Base-by-base conservation (phyloP, 352 stramenopile species). In the Pythium pyrilobum region DNA sequence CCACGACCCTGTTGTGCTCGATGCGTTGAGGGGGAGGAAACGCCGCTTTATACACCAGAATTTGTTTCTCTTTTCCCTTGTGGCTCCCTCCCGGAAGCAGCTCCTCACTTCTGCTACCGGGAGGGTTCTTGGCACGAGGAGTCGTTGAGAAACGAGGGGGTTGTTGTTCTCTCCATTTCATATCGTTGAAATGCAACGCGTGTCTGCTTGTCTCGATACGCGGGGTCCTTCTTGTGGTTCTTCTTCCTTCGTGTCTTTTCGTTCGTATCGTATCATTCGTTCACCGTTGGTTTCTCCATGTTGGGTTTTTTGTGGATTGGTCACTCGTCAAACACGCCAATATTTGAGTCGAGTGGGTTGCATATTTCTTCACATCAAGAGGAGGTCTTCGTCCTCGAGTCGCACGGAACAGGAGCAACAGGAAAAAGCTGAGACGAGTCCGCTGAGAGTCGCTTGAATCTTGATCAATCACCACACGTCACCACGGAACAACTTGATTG, bases 191-290 rank as follows among this genome's bases (percentile, higher is more conserved):
- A 53, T 53, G 46, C 46, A 53, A 53, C 46, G 46, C 46, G 46
- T 53, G 46, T 53, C 46, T 53, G 31, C 46, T 53, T 21, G 46
- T 53, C 37, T 53, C 46, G 46, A 53, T 53, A 53, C 46, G 46
- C 46, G 36, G 46, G 25, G 25, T 33, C 24, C 23, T 25, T 18
- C 16, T 38, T 49, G 32, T 55, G 16, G 31, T 5, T 32, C 45
- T 34, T 34, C 36, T 28, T 53, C 44, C 34, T 49, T 37, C 20
- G 23, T 36, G n/a, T 53, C 25, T 13, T 31, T 53, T 20, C 40
- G 10, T 34, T 28, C 33, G 28, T 51, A 24, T 41, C 16, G 36
- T 41, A 41, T 41, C 36, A 18, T 41, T 41, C 13, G 42, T 16
- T 49, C 28, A 13, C 16, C 42, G 42, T 49, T 43, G 10, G 37